Evolutionary conservation across 2,329 filamentous ascomycete genomes (phyloP).

Genomic region (Sclerotinia minor): DNA sequence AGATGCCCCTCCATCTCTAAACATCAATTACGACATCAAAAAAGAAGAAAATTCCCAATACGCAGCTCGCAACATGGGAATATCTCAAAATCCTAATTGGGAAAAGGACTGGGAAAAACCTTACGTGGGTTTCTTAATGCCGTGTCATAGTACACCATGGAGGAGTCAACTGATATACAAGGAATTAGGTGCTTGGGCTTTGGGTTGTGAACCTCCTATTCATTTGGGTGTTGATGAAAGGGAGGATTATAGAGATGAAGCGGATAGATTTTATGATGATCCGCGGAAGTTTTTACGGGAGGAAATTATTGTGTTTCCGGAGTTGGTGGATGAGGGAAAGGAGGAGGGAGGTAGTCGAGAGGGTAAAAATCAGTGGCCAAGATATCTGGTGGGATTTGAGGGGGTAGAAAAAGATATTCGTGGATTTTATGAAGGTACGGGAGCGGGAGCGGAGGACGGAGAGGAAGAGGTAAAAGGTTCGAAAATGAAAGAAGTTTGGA

Average conservation of each 20-base stretch:
- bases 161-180: constrained; percentile 81
- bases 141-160: constrained; percentile 96
- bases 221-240: constrained; percentile 62
- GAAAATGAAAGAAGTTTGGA: constrained; percentile 46
- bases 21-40: constrained; percentile 9
- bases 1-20: background rate
- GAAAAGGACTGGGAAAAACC: constrained; percentile 41
- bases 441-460: constrained; percentile 46
- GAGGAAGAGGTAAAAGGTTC: constrained; percentile 50
- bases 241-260: constrained; percentile 77
- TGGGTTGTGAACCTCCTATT: constrained; percentile 88
- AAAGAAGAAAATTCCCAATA: constrained; percentile 21
- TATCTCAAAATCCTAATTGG: constrained; percentile 21
- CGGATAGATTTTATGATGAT: constrained; percentile 81
- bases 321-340: background rate
- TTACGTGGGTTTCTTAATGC: constrained; percentile 82
- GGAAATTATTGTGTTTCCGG: constrained; percentile 39
- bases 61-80: background rate
- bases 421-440: constrained; percentile 42
- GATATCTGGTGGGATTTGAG: constrained; percentile 63
- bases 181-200: constrained; percentile 73
- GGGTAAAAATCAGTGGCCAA: constrained; percentile 44
- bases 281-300: constrained; percentile 56
- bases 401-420: constrained; percentile 52
- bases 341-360: background rate